A percentile compares a stretch with the other conserved stretches of the same genome.
phyloP scores from a whole-genome alignment of 768 basidiomycete genomes.

The Suillus decipiens region DNA sequence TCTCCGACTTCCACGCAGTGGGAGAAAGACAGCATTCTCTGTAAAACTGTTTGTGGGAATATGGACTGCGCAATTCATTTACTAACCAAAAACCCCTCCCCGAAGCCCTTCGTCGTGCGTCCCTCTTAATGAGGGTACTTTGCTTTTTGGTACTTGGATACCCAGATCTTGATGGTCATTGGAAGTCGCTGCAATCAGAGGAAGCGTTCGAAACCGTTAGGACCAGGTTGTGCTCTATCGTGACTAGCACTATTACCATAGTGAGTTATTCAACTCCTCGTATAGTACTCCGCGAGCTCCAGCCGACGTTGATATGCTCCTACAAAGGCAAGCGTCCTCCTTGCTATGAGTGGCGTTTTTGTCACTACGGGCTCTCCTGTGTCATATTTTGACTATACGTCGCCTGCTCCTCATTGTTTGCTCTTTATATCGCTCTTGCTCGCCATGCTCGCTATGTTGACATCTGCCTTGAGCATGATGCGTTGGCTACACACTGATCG shows the following conservation, averaged over 20 bases:
- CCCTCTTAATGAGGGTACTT: not conserved
- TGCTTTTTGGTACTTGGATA: not conserved
- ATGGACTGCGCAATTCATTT: no score
- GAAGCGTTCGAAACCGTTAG: not conserved
- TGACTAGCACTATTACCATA: not conserved
- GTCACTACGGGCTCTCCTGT: not conserved
- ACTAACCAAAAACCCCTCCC: not conserved
- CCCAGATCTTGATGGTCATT: not conserved
- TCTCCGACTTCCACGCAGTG: no score
- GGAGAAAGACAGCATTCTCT: no score
- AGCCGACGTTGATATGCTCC: no score
- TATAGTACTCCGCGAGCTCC: no score
- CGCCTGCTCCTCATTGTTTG: not conserved
- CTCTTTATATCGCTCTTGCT: not conserved
- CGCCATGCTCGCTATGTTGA: not conserved
- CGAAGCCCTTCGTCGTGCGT: not conserved
- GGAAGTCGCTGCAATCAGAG: not conserved
- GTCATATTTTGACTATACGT: not conserved
- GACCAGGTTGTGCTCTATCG: not conserved
- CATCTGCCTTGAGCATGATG: not conserved
- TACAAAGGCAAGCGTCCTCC: not conserved
- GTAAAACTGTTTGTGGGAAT: no score
- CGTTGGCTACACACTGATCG: not conserved
- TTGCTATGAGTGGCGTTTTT: not conserved
- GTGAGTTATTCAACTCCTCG: not conserved